Evolutionary conservation across 371 early-diverging fungal species (phyloP), one percentile per base, ranked within the genome.

Genomic region (Mucor piriformis): DNA sequence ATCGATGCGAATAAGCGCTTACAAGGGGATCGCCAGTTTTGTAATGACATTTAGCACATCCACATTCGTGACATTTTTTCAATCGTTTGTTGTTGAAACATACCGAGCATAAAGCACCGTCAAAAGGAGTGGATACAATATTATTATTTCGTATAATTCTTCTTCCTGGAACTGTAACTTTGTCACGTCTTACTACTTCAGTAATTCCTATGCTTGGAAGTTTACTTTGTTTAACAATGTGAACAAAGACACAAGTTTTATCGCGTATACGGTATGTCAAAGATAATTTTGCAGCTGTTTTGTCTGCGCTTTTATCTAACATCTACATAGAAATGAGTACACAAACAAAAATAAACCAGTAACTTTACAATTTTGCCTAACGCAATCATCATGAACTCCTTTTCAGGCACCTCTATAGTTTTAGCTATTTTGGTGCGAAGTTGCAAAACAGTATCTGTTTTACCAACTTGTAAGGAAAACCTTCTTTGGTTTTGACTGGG

Each of bases 11-110:
- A n/a, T 33, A 2, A 18, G 21, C 15, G 7, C 18, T 55, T 62
- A 83, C 79, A 34, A 85, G 50, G 13, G 81, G 81, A 57, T 84
- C 79, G 6, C 84, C 84, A 18, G 79, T 72, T 34, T 85, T 85
- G 8, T 60, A 59, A 0, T 75, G 71, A 49, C 86, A 84, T 27
- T 67, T 59, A 15, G 50, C 57, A 67, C 88, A 87, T 2, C 84
- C 86, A 51, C 88, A 85, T 33, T 71, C 69, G 3, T 59, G 62
- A 59, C 86, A 87, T 1, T 61, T 58, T 7, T 59, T 53, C 11
- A 46, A 60, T 63, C 67, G 21, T 55, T 76, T 55, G 64, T 90
- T 66, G 46, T 90, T 69, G 65, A 85, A 48, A 50, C 85, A 86
- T 1, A 34, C 12, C 15, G 52, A 47, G 35, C 69, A 68, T 11